These are phyloP conservation scores for Cordia subcordata DNA, from an alignment of 257 asterid genomes.

Conservation along the genomic window DNA sequence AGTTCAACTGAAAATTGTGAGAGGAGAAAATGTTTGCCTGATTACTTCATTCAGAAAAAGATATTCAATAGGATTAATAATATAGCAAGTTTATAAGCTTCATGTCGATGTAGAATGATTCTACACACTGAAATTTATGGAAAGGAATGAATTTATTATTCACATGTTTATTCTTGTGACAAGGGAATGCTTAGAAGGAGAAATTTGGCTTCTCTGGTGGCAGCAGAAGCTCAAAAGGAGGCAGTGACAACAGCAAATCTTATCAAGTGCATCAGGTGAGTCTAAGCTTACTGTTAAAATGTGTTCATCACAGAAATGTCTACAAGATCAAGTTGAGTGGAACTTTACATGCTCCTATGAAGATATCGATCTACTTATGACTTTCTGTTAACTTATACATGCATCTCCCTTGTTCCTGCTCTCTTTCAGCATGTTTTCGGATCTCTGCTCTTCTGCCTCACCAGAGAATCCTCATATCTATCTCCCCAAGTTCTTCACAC, in stretches of 20 bases:
- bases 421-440: conserved; percentile 55
- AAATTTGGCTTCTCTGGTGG: conserved; percentile 61
- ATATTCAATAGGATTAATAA: too few species aligned
- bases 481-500: conserved; percentile 65
- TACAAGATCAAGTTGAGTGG: background rate
- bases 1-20: background rate
- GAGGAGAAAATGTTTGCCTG: too few species aligned
- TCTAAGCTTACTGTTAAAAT: background rate
- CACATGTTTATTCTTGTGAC: conserved; percentile 4
- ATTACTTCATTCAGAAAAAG: too few species aligned
- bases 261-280: conserved; percentile 70
- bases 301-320: background rate
- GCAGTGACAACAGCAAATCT: conserved; percentile 70
- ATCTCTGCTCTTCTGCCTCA: conserved; percentile 64
- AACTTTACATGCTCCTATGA: too few species aligned
- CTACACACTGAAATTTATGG: too few species aligned
- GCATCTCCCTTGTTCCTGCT: too few species aligned
- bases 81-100: too few species aligned
- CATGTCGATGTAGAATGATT: too few species aligned
- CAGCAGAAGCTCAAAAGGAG: conserved; percentile 81
- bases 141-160: background rate
- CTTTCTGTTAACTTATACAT: too few species aligned
- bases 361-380: too few species aligned
- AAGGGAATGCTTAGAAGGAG: conserved; percentile 73
- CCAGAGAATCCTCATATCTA: conserved; percentile 62